phyloP scores from a whole-genome alignment of 441 rosid species.

The Hura crepitans region DNA sequence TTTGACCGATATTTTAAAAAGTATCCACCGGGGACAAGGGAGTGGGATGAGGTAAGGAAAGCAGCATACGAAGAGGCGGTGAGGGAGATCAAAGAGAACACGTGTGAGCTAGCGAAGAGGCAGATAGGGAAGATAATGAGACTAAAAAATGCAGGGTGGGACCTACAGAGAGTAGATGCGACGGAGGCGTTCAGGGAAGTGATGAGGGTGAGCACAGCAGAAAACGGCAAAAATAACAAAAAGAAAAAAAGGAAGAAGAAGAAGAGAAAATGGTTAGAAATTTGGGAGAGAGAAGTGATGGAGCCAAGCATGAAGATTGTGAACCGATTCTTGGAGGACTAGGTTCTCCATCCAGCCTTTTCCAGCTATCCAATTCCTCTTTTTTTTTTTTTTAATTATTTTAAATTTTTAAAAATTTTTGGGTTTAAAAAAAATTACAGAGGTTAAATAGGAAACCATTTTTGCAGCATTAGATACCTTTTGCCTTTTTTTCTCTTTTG shows the following conservation, averaged over 20 bases:
- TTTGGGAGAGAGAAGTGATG: conserved; percentile 67
- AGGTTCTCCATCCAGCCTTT: conserved; percentile 48
- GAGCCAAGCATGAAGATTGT: conserved; percentile 75
- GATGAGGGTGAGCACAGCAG: conserved; percentile 23
- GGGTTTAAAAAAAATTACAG: neutral
- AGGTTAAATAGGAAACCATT: conserved; percentile 15
- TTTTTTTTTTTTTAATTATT: neutral
- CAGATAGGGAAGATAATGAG: conserved; percentile 60
- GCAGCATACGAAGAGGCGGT: conserved; percentile 60
- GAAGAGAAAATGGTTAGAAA: conserved; percentile 39
- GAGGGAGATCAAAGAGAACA: conserved; percentile 62
- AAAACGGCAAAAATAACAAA: neutral
- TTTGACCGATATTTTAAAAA: conserved; percentile 51
- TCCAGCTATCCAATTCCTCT: conserved; percentile 25
- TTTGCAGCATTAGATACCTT: conserved; percentile 22
- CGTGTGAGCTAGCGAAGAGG: conserved; percentile 65
- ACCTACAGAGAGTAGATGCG: conserved; percentile 59
- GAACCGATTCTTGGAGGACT: conserved; percentile 63
- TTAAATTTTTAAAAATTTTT: neutral
- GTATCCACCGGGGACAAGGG: conserved; percentile 36
- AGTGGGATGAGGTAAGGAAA: conserved; percentile 31
- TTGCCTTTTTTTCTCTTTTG: neutral
- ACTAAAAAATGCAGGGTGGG: conserved; percentile 61
- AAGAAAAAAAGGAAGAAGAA: conserved; percentile 16
- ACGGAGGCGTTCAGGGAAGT: conserved; percentile 53